These are phyloP conservation scores for Verbascum thapsus DNA, from an alignment of 257 asterid species.

Conservation along the genomic window DNA sequence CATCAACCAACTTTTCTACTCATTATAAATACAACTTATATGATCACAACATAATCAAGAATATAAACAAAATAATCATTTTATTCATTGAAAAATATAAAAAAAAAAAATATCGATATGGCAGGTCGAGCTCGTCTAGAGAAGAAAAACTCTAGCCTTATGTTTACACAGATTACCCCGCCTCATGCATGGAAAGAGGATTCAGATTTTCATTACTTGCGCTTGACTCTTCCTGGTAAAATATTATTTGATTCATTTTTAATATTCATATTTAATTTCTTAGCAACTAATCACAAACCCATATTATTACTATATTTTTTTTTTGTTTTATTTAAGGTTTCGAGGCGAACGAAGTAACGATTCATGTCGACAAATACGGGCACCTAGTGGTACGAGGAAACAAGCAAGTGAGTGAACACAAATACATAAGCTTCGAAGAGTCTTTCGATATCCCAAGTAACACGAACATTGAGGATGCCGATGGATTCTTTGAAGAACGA, in stretches of 20 bases:
- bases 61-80: too few species aligned
- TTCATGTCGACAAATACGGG: constrained; percentile 38
- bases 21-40: constrained; percentile 2
- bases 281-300: background rate
- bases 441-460: constrained; percentile 27
- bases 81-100: too few species aligned
- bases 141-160: constrained; percentile 29
- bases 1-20: constrained; percentile 7
- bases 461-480: constrained; percentile 31
- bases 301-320: background rate
- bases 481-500: constrained; percentile 29
- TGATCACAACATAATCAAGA: background rate
- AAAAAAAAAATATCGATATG: background rate
- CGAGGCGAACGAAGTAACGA: constrained; percentile 25
- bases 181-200: constrained; percentile 46
- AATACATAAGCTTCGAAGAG: constrained; percentile 39
- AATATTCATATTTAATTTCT: background rate
- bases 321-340: constrained; percentile 29
- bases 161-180: constrained; percentile 37
- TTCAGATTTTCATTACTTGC: constrained; percentile 29
- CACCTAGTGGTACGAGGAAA: constrained; percentile 43
- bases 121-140: constrained; percentile 18
- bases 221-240: constrained; percentile 43
- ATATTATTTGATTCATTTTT: too few species aligned
- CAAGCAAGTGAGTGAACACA: constrained; percentile 32